These are phyloP conservation scores for Melanogaster broomeanus DNA, from an alignment of 768 basidiomycete genomes.

Conservation along the genomic window DNA sequence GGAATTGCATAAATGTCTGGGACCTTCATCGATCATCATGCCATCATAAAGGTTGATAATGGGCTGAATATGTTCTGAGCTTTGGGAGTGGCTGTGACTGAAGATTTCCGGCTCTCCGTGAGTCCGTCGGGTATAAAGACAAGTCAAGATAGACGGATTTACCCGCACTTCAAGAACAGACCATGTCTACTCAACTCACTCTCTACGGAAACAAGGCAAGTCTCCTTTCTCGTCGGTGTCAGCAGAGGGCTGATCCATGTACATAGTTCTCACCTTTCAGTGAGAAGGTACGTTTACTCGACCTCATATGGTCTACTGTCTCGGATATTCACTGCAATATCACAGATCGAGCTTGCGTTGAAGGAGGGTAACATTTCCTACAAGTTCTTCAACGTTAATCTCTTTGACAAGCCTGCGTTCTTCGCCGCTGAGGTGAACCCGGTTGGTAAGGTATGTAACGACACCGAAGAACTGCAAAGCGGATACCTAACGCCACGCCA, in stretches of 20 bases:
- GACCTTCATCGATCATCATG: no score
- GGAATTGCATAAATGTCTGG: no score
- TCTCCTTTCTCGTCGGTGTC: not conserved
- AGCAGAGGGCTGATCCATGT: not conserved
- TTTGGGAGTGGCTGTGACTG: no score
- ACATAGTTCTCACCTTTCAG: constrained; percentile 1
- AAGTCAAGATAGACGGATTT: no score
- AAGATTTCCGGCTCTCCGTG: no score
- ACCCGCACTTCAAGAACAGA: no score
- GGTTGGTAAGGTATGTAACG: constrained; percentile 52
- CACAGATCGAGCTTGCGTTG: constrained; percentile 56
- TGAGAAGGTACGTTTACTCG: not conserved
- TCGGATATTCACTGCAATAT: not conserved
- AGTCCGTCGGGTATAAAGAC: no score
- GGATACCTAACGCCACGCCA: not conserved
- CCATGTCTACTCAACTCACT: not conserved
- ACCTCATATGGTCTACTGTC: not conserved
- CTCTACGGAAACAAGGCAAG: constrained; percentile 5
- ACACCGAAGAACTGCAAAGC: not conserved
- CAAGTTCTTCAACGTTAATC: constrained; percentile 54
- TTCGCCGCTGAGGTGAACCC: constrained; percentile 63
- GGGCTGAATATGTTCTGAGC: no score
- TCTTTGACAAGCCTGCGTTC: constrained; percentile 66
- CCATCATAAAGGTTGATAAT: no score
- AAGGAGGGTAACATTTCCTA: constrained; percentile 50